Base-by-base conservation (phyloP, 345 rosid species). In the Citrus unshiu region DNA sequence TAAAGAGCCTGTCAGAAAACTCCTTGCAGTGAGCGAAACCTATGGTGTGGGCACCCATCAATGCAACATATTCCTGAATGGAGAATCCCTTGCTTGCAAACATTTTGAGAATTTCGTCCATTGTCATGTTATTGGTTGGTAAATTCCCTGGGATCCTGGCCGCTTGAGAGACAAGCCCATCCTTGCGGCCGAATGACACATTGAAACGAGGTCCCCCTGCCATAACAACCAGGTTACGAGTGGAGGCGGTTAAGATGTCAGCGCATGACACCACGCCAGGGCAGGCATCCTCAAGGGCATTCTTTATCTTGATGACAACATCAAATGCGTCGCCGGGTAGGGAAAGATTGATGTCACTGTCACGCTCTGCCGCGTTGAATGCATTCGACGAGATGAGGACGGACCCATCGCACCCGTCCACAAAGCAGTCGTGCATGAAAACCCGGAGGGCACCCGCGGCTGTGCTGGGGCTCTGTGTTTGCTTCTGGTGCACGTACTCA, bases 301-400 rank as follows among this genome's bases (percentile, higher is more conserved):
- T 87, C 81, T 91, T 91, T 78, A 85, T 86, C 6, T 85, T 81
- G 0, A 58, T 30, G 29, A 91, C 77, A 1, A 91, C 63, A 51
- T 91, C 93, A 14, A 85, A 89, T 37, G 81, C 93, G 24, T 91
- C 94, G 10, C 94, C 94, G 0, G 94, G 88, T 18, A 91, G 89
- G 32, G 88, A 81, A 10, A 74, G 80, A 63, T 91, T 91, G 58
- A 72, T 76, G 35, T 88, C 88, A 7, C 81, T 84, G 14, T 89
- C 91, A 6, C 90, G 91, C 79, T 91, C 93, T 2, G 93, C 91
- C 39, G 71, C 78, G 77, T 88, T 89, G 78, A 88, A 87, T 1
- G 91, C 39, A 43, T 84, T 88, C 13, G 93, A 85, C 3, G 90
- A 62, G 4, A 91, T 49, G n/a, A 89, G 87, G 39, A 89, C 80